Conservation (phyloP, 495 filamentous ascomycete species). For the Lasiosphaeria miniovina region DNA sequence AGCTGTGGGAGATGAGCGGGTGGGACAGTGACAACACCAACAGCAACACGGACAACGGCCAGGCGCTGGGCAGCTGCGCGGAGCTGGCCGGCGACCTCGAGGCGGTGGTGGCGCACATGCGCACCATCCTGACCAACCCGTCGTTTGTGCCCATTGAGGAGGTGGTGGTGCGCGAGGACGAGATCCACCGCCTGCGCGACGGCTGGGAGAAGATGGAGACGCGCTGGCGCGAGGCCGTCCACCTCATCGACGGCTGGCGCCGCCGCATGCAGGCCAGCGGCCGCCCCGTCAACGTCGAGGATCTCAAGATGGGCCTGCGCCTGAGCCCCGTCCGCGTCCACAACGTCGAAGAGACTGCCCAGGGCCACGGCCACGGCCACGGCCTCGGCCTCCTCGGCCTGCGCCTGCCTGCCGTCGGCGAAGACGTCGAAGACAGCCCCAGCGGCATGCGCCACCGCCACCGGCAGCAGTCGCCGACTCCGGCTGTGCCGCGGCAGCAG, state of each 20-base stretch:
- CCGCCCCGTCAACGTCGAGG: conserved; percentile 76
- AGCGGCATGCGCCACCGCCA: not conserved
- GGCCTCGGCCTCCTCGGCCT: too few species aligned
- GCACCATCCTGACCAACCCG: conserved; percentile 83
- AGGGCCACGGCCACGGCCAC: conserved; percentile 33
- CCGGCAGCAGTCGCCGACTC: conserved; percentile 7
- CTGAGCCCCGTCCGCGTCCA: conserved; percentile 59
- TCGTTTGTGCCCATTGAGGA: conserved; percentile 96
- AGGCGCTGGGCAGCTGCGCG: conserved; percentile 60
- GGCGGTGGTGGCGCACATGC: conserved; percentile 70
- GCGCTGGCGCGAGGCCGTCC: conserved; percentile 83
- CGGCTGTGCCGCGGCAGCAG: conserved; percentile 16
- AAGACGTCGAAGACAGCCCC: conserved; percentile 32
- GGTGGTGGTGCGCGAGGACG: conserved; percentile 84
- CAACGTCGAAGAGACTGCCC: conserved; percentile 46
- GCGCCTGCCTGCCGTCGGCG: conserved; percentile 32
- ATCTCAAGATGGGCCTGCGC: conserved; percentile 71
- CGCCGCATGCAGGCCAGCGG: conserved; percentile 75
- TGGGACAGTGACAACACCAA: conserved; percentile 44
- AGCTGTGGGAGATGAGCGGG: conserved; percentile 73
- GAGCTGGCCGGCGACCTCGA: conserved; percentile 71
- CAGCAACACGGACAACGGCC: conserved; percentile 38
- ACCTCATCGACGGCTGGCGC: conserved; percentile 91
- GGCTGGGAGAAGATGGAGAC: conserved; percentile 90
- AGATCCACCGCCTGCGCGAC: conserved; percentile 74